Percentiles rank a stretch among this genome's conserved stretches.
phyloP scores from a whole-genome alignment of 176 grass and related monocot genomes.

The Luzula sylvatica region DNA sequence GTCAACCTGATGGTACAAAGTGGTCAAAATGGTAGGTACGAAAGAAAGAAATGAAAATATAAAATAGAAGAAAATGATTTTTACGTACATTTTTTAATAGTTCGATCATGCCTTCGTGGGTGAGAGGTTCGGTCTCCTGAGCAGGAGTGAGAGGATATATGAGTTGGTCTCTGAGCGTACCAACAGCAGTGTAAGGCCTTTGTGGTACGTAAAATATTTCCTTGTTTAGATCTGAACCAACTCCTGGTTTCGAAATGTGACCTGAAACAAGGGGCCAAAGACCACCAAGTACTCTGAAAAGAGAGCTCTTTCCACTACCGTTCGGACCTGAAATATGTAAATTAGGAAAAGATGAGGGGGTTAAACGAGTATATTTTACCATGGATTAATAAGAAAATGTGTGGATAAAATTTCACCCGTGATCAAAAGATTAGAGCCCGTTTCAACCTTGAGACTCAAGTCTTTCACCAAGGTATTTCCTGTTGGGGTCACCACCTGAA shows the following conservation, averaged over 20 bases:
- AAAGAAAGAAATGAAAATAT: slow-evolving; percentile 10
- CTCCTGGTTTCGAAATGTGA: slow-evolving; percentile 95
- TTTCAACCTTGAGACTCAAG: slow-evolving; percentile 83
- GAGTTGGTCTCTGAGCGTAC: slow-evolving; percentile 92
- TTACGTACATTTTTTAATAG: slow-evolving; percentile 99
- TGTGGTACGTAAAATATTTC: slow-evolving; percentile 99
- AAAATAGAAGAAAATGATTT: slow-evolving; percentile 13
- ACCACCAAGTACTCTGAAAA: slow-evolving; percentile 95
- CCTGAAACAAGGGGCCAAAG: slow-evolving; percentile 94
- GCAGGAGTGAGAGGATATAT: slow-evolving; percentile 89
- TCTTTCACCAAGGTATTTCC: slow-evolving; percentile 82
- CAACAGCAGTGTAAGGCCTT: slow-evolving; percentile 98
- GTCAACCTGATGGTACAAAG: slow-evolving; percentile 81
- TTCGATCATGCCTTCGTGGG: slow-evolving; percentile 72
- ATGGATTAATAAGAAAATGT: neutral
- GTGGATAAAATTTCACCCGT: slow-evolving; percentile 49
- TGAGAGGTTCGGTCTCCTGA: slow-evolving; percentile 76
- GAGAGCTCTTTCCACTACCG: slow-evolving; percentile 98
- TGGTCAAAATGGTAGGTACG: too few relatives aligned
- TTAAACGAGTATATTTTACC: neutral
- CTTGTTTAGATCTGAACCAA: slow-evolving; percentile 98
- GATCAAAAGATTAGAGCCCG: slow-evolving; percentile 95
- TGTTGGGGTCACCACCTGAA: slow-evolving; percentile 93
- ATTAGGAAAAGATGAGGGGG: slow-evolving; percentile 6
- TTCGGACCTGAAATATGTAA: slow-evolving; percentile 61